phyloP scores from a whole-genome alignment of 768 basidiomycete genomes.

The Boletus reticuloceps region DNA sequence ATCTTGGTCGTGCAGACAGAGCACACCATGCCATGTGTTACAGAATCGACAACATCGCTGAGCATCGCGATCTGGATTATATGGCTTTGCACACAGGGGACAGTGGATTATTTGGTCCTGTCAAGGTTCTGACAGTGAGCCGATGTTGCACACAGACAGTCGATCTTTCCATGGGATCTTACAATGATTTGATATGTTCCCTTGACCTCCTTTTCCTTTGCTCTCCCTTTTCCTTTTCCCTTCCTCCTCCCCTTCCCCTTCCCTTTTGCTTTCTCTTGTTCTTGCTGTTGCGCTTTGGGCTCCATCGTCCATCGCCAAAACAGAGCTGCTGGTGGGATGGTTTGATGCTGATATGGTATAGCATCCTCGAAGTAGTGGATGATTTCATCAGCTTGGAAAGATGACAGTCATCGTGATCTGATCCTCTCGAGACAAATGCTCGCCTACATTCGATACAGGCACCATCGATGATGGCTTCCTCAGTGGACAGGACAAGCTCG shows the following conservation, averaged over 20 bases:
- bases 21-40: background rate
- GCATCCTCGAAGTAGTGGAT: too few relatives aligned
- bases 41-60: background rate
- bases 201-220: too few relatives aligned
- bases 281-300: too few relatives aligned
- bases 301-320: too few relatives aligned
- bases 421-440: background rate
- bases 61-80: background rate
- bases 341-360: too few relatives aligned
- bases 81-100: background rate
- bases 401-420: background rate
- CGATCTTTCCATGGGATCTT: too few relatives aligned
- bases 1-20: background rate
- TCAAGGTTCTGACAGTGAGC: background rate
- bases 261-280: too few relatives aligned
- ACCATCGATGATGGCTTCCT: background rate
- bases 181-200: too few relatives aligned
- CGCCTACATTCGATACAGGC: background rate
- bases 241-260: too few relatives aligned
- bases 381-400: background rate
- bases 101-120: background rate
- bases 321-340: too few relatives aligned
- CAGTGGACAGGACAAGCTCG: background rate
- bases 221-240: too few relatives aligned
- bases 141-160: background rate